Base-by-base conservation (phyloP, 192 early-diverging fungal genomes). In the Rhizophagus clarus region DNA sequence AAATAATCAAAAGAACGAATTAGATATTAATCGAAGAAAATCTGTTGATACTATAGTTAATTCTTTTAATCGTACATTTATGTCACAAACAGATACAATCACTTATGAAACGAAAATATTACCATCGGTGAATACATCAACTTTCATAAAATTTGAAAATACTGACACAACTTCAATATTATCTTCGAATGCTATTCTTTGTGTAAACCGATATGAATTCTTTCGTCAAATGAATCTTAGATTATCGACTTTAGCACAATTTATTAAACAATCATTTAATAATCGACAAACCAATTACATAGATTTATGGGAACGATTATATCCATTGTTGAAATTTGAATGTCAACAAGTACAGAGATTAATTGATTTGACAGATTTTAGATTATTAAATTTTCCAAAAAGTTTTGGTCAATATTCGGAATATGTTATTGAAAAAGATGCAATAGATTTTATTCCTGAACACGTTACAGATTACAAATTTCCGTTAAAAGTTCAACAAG, bases 291-390 rank as follows among this genome's bases (percentile, higher is more conserved):
- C 12, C 22, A 20, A 71, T 22, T 32, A n/a, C 22, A 12, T 20
- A 37, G 68, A 42, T 34, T 42, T 71, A 10, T 71, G 34, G 68
- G 68, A 71, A 34, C 68, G 34, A 10, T n/a, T 71, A 40, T 71
- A 40, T 71, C 14, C 37, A 22, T 37, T 71, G 3, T n/a, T 71
- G 9, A 71, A 71, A 71, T 32, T 15, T 10, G 68, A 71, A 71
- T 71, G 68, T 71, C 29, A 32, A 42, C 29, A 29, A 40, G 40
- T 71, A 31, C 68, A 71, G 24, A 32, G 22, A 37, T n/a, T 71
- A 34, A 71, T 71, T n/a, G 68, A 71, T 22, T 10, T 42, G n/a
- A 71, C 68, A 40, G 68, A 71, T 31, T 71, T n/a, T 9, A 71
- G 40, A 37, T 71, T 34, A 32, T 37, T 71, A 17, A 22, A 71